Evolutionary conservation across 768 basidiomycete species (phyloP), one percentile per base, ranked within the genome.

Genomic region (Daedaleopsis sinensis): DNA sequence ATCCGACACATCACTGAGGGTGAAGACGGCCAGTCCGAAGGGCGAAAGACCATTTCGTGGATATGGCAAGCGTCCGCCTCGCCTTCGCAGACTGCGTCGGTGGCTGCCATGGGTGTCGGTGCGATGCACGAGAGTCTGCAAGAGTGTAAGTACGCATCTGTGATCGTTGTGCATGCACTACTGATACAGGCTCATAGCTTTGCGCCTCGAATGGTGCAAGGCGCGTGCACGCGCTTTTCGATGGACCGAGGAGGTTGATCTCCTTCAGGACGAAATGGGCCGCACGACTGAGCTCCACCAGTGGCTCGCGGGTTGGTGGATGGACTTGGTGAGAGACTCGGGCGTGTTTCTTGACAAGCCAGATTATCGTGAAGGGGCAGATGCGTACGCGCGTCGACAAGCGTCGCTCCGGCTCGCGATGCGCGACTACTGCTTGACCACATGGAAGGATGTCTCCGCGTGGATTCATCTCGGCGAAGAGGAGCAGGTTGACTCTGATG

Each of bases 181-280:
- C 44, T n/a, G 18, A 15, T n/a, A 7, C 8, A 46, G 15, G 11
- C n/a, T n/a, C 18, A 2, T n/a, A 46, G 44, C 44, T 9, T 21
- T 46, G 18, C 44, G 44, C 18, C 2, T 46, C 4, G 65, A 63
- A 53, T 65, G 65, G 61, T 49, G 52, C 19, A 59, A 59, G 48
- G 49, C 55, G 23, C 57, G 57, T 18, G 57, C 59, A 4, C 61
- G 59, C 3, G 54, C 51, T 1, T 9, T 21, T 1, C 57, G 65
- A 6, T 68, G 67, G 67, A 21, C 38, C 13, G 65, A 68, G 55
- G 65, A 68, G 48, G 43, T 48, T 11, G 38, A 53, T 15, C 62
- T 65, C 13, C 13, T 68, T 12, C 11, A 56, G 18, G 67, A 68
- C 24, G 67, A 68, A 39, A 60, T 61, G 62, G 58, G 65, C 4